phyloP scores from a whole-genome alignment of 1,284 basidiomycete genomes.

The Rhodotorula sp. region DNA sequence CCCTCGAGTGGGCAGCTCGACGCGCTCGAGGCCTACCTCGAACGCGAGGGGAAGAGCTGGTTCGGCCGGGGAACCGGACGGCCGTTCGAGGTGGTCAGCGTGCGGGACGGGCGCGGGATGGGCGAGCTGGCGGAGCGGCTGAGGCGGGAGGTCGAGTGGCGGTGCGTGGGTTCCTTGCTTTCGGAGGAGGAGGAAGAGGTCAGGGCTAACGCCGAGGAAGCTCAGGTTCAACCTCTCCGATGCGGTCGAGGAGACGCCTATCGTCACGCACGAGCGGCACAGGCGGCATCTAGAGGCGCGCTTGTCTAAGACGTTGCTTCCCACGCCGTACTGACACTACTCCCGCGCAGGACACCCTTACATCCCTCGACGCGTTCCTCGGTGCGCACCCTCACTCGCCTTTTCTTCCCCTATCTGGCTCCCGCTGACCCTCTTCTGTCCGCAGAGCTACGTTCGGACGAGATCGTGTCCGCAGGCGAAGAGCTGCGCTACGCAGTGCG shows the following conservation, averaged over 20 bases:
- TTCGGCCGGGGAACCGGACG: constrained; percentile 1
- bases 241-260: constrained; percentile 56
- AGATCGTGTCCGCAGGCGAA: constrained; percentile 77
- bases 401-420: constrained; percentile 16
- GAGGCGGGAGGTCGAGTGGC: constrained; percentile 58
- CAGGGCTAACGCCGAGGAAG: too few relatives aligned
- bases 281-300: constrained; percentile 65
- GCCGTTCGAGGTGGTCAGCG: constrained; percentile 56
- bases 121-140: constrained; percentile 63
- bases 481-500: constrained; percentile 79
- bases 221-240: constrained; percentile 41
- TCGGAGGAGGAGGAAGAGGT: too few relatives aligned
- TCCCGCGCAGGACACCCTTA: constrained; percentile 57
- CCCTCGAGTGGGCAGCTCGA: background rate
- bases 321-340: too few relatives aligned
- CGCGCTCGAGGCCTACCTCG: background rate
- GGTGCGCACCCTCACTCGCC: constrained; percentile 54
- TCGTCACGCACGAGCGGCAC: constrained; percentile 78
- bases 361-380: constrained; percentile 68
- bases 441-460: constrained; percentile 52
- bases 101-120: constrained; percentile 64
- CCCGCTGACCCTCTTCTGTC: background rate
- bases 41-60: constrained; percentile 18
- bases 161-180: constrained; percentile 53
- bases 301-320: background rate